A percentile compares a stretch with the other conserved stretches of the same genome.
These are phyloP conservation scores for Pichia norvegensis DNA, from an alignment of 1,139 yeast genomes.

Conservation along the genomic window DNA sequence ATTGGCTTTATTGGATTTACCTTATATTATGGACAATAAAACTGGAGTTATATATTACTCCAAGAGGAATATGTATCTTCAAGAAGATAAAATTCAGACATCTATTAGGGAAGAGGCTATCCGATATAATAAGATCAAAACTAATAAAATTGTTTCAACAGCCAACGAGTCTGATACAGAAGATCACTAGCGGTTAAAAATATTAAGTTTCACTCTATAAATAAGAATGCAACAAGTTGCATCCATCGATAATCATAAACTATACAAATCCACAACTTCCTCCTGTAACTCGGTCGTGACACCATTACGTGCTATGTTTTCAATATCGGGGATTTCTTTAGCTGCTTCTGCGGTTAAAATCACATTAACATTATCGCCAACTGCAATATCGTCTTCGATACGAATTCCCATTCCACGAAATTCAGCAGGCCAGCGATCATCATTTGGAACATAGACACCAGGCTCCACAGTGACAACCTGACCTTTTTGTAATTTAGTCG, in stretches of 20 bases:
- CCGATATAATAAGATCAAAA: slow-evolving; percentile 6
- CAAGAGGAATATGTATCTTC: background rate
- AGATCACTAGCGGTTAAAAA: background rate
- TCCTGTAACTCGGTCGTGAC: slow-evolving; percentile 36
- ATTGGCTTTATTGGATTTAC: slow-evolving; percentile 16
- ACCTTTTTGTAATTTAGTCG: slow-evolving; percentile 43
- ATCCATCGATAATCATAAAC: slow-evolving; percentile 16
- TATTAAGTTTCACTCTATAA: background rate
- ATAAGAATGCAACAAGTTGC: background rate
- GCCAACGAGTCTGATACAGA: background rate
- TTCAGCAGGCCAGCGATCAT: slow-evolving; percentile 63
- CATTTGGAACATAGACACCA: slow-evolving; percentile 78
- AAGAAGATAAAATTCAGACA: background rate
- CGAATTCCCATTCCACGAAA: slow-evolving; percentile 89
- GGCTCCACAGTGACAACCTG: slow-evolving; percentile 93
- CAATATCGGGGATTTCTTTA: slow-evolving; percentile 78
- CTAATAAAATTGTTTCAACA: slow-evolving; percentile 4
- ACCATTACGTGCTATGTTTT: slow-evolving; percentile 51
- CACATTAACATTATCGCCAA: slow-evolving; percentile 51
- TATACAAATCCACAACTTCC: slow-evolving; percentile 38
- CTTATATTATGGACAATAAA: slow-evolving; percentile 18
- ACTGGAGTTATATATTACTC: slow-evolving; percentile 8
- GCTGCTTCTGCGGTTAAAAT: slow-evolving; percentile 70
- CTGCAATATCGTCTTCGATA: slow-evolving; percentile 86
- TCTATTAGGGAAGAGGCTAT: slow-evolving; percentile 14